Base-by-base conservation (phyloP, 2,329 filamentous ascomycete genomes). In the Ambrosiella cleistominuta region DNA sequence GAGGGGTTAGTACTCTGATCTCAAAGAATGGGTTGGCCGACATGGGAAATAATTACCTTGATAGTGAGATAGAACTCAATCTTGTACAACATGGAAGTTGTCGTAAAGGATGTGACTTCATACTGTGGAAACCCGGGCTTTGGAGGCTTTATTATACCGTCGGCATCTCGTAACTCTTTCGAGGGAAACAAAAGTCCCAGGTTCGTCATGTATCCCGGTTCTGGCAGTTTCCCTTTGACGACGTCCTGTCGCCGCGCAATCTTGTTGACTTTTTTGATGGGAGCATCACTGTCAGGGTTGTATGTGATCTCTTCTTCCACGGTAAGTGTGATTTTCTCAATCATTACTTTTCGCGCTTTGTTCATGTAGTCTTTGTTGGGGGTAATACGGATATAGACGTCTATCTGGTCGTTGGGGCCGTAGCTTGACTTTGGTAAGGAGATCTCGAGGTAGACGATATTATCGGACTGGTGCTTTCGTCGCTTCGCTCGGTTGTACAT, bases 281-380 rank as follows among this genome's bases (percentile, higher is more conserved):
- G 89, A 68, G 97, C 93, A 66, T 97, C 93, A 54, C 93, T 93
- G 70, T 97, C 91, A 37, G 93, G 93, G 64, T 98, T 97, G 71
- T 87, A 98, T n/a, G 93, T 94, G 60, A 97, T 95, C 68, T 97
- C 91, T 70, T 98, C 93, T 67, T 97, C 93, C 64, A 98, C 94
- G 11, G 82, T 82, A 47, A 97, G 83, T 1, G 89, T 95, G 64
- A 98, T 93, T 66, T 93, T 93, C 66, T 90, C 85, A 66, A 98
- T 94, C 49, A 88, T 91, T 57, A 97, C 90, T 67, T 87, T 87
- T 68, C 84, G 88, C 53, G 91, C 90, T 70, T 96, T 97, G 67
- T 74, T 82, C 69, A 93, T 74, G 87, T 88, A 96, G 68, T 96
- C 88, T 37, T 84, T 83, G 65, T 97, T 97, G 12, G 93, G 93